Base-by-base conservation (phyloP, 2,329 filamentous ascomycete species). In the Cytospora piceae region DNA sequence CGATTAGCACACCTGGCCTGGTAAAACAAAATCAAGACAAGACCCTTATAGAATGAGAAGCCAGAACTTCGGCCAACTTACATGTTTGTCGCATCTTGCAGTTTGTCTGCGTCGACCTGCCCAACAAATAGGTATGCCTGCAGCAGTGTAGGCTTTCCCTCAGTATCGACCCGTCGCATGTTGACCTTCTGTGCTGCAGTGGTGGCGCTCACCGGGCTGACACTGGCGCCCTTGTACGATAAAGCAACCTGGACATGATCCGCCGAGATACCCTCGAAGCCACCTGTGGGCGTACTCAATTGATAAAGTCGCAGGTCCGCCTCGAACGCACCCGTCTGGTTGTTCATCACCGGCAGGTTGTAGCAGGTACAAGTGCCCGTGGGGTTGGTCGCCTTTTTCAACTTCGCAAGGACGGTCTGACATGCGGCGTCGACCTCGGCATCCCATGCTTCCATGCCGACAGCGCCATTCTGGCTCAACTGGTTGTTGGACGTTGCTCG, bases 321-420 rank as follows among this genome's bases (percentile, higher is more conserved):
- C 76, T 91, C 85, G 74, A 95, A 95, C 20, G 87, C 80, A 34
- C 91, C 91, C 0, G 85, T 88, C 5, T 77, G 76, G 71, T 85
- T 86, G 77, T 94, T 85, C 65, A 93, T 83, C 49, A 85, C 86
- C 0, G 89, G 88, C 29, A 96, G 77, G 74, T 95, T 96, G 80
- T 94, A 95, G 83, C 92, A 96, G 57, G 92, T 86, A 66, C 89
- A 90, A 57, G 92, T 85, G 59, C 92, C 92, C 12, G 90, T 90
- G 6, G 90, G 90, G 70, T 94, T 94, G 29, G 85, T 84, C 52
- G 87, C 85, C 67, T 82, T 79, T 17, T 80, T 79, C 58, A 93
- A 80, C 31, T 77, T 74, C 2, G 76, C 74, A 22, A 95, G 80
- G 11, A 85, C 82, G 27, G 78, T 72, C 54, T 78, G 78, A 76